A percentile compares a stretch with the other conserved stretches of the same genome.
Evolutionary conservation across 176 grass and related monocot genomes (phyloP).

Genomic region (Phoenix dactylifera): DNA sequence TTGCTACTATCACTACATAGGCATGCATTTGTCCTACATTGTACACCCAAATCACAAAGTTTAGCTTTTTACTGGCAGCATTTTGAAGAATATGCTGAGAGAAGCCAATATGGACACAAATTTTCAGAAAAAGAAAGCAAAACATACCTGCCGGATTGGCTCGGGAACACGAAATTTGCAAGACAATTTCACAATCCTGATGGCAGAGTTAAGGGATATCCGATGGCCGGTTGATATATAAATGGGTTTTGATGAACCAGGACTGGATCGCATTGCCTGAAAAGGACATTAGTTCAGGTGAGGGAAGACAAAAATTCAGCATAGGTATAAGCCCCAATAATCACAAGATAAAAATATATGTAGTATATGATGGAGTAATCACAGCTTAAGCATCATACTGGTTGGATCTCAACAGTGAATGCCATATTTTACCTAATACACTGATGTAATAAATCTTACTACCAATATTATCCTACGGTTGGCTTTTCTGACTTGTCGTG

Average conservation of each 20-base stretch:
- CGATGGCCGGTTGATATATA: slow-evolving; percentile 77
- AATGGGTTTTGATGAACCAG: slow-evolving; percentile 57
- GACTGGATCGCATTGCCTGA: slow-evolving; percentile 48
- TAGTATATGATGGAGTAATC: no score
- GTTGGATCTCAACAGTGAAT: no score
- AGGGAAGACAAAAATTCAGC: not conserved
- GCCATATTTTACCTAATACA: no score
- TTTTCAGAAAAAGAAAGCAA: not conserved
- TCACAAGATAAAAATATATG: not conserved
- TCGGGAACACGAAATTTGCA: slow-evolving; percentile 84
- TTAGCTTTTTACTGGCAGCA: no score
- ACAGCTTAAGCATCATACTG: no score
- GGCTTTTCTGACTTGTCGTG: no score
- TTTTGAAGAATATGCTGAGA: not conserved
- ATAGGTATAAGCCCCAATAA: not conserved
- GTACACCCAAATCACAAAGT: no score
- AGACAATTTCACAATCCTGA: slow-evolving; percentile 37
- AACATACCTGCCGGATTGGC: slow-evolving; percentile 65
- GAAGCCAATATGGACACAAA: not conserved
- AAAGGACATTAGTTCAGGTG: slow-evolving; percentile 1
- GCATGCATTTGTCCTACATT: no score
- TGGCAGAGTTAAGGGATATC: slow-evolving; percentile 63
- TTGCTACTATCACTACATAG: no score
- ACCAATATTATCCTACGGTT: no score
- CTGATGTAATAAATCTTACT: no score